phyloP scores from a whole-genome alignment of 768 basidiomycete species.

The Lentinula edodes region DNA sequence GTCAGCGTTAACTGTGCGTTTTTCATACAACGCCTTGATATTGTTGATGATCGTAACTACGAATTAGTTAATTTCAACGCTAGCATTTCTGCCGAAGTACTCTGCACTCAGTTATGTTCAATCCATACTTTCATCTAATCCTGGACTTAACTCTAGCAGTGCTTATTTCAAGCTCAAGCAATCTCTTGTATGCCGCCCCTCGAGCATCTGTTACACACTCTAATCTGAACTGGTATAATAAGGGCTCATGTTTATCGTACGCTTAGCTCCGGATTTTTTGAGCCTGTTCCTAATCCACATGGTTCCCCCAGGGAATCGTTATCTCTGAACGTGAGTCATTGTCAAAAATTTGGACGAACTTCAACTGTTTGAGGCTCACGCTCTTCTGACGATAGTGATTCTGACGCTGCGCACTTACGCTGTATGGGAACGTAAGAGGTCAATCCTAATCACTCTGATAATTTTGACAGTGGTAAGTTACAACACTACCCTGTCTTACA shows the following conservation, averaged over 20 bases:
- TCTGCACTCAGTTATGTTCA: not conserved
- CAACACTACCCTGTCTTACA: not conserved
- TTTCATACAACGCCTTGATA: not conserved
- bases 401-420: constrained; percentile 40
- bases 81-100: not conserved
- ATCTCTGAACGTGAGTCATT: not conserved
- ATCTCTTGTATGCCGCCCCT: not conserved
- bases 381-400: constrained; percentile 20
- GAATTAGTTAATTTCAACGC: not conserved
- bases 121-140: not conserved
- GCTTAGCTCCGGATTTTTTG: not conserved
- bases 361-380: not conserved
- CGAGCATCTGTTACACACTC: not conserved
- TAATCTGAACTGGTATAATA: no score
- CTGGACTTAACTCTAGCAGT: not conserved
- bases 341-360: not conserved
- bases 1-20: constrained; percentile 5
- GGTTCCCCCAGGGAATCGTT: not conserved
- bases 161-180: not conserved
- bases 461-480: constrained; percentile 18
- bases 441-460: constrained; percentile 25
- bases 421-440: constrained; percentile 33
- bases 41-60: not conserved
- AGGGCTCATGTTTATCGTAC: constrained; percentile 1
- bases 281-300: not conserved